Conservation (phyloP, 2,329 filamentous ascomycete species). For the Zymoseptoria pseudotritici region DNA sequence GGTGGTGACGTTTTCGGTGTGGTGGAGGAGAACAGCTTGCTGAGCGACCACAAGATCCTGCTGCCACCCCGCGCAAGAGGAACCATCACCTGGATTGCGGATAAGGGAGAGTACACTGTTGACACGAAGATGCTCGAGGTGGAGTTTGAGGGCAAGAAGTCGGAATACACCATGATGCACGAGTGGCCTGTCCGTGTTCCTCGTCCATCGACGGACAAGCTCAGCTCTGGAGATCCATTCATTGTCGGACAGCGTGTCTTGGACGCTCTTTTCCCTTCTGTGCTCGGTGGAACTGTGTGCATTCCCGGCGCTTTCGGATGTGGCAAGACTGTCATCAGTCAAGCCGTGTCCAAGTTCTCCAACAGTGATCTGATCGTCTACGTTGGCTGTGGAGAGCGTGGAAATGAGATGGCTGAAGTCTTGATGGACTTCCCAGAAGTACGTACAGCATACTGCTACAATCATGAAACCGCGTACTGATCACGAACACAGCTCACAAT, state of each 20-base stretch:
- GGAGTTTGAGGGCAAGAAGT: conserved; percentile 95
- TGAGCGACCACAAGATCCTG: conserved; percentile 88
- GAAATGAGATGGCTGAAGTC: conserved; percentile 99
- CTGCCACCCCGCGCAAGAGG: conserved; percentile 83
- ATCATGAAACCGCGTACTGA: conserved; percentile 14
- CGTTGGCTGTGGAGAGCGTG: conserved; percentile 84
- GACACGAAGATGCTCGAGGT: conserved; percentile 90
- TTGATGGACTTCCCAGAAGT: conserved; percentile 98
- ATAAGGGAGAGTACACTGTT: conserved; percentile 88
- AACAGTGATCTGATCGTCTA: conserved; percentile 99
- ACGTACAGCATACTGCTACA: conserved; percentile 9
- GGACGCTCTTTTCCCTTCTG: conserved; percentile 90
- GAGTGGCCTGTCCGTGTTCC: conserved; percentile 96
- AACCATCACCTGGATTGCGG: conserved; percentile 82
- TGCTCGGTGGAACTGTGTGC: conserved; percentile 94
- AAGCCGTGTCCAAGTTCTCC: conserved; percentile 98
- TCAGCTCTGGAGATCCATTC: conserved; percentile 81
- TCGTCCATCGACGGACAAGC: conserved; percentile 84
- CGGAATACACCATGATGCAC: conserved; percentile 96
- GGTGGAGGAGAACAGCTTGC: conserved; percentile 92
- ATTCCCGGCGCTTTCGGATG: conserved; percentile 98
- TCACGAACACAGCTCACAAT: conserved; percentile 63
- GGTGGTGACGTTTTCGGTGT: conserved; percentile 93
- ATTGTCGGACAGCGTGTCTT: conserved; percentile 95
- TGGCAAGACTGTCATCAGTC: conserved; percentile 98